Evolutionary conservation across 1,284 basidiomycete species (phyloP).

Genomic region (Ganoderma leucocontextum): DNA sequence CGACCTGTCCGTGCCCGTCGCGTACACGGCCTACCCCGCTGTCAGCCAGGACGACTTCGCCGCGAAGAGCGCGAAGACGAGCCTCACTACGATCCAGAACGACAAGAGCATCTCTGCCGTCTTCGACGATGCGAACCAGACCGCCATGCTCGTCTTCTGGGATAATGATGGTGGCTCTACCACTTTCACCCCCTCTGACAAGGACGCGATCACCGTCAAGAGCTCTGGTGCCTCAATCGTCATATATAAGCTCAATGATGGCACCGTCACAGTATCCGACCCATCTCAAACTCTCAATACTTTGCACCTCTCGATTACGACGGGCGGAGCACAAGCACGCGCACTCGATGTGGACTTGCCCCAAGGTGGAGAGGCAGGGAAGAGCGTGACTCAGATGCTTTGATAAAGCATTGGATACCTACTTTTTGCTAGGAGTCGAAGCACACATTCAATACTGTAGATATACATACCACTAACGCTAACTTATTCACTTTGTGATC

Average conservation of each 20-base stretch:
- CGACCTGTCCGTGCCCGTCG: conserved; percentile 42
- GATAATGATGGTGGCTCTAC: conserved; percentile 39
- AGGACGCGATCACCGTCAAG: conserved; percentile 44
- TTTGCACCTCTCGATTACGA: conserved; percentile 43
- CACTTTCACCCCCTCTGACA: conserved; percentile 25
- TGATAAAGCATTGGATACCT: neutral
- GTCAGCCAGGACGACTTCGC: conserved; percentile 45
- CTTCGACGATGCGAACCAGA: conserved; percentile 41
- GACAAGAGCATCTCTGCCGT: conserved; percentile 46
- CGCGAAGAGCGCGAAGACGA: conserved; percentile 32
- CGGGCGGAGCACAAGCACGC: conserved; percentile 42
- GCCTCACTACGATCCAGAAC: conserved; percentile 50
- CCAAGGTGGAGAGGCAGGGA: conserved; percentile 48
- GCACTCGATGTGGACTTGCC: conserved; percentile 42
- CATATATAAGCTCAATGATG: conserved; percentile 51
- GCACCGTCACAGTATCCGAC: conserved; percentile 63
- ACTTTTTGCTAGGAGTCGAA: neutral
- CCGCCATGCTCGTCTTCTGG: conserved; percentile 48
- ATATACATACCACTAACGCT: neutral
- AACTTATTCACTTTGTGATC: conserved; percentile 5
- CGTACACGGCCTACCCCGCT: conserved; percentile 66
- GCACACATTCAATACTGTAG: neutral
- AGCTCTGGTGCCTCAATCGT: conserved; percentile 51
- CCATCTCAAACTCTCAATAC: conserved; percentile 53
- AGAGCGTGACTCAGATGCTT: conserved; percentile 47